A percentile compares a stretch with the other conserved stretches of the same genome.
Evolutionary conservation across 441 rosid species (phyloP).

Genomic region (Populus hybrid): DNA sequence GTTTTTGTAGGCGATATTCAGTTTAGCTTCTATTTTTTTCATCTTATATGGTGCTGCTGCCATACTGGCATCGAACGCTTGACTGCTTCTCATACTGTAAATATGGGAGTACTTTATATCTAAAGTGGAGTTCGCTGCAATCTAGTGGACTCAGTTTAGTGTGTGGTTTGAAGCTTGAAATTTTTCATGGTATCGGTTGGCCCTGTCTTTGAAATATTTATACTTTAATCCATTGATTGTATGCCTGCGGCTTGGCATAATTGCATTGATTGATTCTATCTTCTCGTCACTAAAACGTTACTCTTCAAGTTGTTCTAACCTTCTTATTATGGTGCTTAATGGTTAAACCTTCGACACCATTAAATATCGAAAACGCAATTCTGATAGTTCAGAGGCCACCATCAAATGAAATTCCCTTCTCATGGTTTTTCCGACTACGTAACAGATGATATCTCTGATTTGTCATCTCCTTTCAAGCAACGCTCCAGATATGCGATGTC

Average conservation of each 20-base stretch:
- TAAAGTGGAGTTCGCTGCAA: conserved; percentile 46
- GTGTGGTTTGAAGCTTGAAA: conserved; percentile 17
- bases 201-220: not conserved
- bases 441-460: not conserved
- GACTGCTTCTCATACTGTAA: conserved; percentile 75
- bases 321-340: too few species aligned
- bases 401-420: not conserved
- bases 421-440: not conserved
- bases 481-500: too few species aligned
- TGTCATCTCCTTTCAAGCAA: not conserved
- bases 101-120: conserved; percentile 53
- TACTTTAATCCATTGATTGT: not conserved
- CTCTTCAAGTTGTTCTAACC: not conserved
- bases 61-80: conserved; percentile 33
- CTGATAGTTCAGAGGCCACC: not conserved
- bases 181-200: conserved; percentile 3
- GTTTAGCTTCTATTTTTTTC: conserved; percentile 19
- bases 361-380: not conserved
- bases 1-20: conserved; percentile 34
- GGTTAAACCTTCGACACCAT: too few species aligned
- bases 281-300: not conserved
- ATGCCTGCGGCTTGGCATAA: not conserved
- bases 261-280: not conserved
- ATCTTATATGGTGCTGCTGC: conserved; percentile 18
- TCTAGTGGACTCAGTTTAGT: conserved; percentile 27